These are phyloP conservation scores for Hippophae gyantsensis DNA, from an alignment of 306 rosid genomes.

Conservation along the genomic window DNA sequence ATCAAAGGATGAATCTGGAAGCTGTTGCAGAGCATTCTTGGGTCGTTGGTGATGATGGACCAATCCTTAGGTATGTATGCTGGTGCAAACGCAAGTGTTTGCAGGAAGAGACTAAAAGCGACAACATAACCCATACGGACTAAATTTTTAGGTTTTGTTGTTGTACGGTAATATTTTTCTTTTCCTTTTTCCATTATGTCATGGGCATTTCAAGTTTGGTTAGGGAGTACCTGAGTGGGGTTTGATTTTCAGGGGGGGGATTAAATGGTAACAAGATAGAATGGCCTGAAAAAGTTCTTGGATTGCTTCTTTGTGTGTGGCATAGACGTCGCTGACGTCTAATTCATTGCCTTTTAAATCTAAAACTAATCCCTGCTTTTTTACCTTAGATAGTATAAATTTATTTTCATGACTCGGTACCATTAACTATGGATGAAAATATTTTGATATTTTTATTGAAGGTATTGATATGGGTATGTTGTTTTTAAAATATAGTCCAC, in stretches of 20 bases:
- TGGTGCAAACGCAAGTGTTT: conserved; percentile 67
- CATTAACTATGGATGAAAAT: too few relatives aligned
- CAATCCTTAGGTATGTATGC: conserved; percentile 51
- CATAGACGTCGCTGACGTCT: too few relatives aligned
- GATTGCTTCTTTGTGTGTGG: conserved; percentile 5
- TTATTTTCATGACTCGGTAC: too few relatives aligned
- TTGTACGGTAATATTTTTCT: conserved; percentile 27
- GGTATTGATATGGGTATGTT: too few relatives aligned
- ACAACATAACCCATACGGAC: conserved; percentile 24
- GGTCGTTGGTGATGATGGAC: conserved; percentile 76
- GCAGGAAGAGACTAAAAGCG: conserved; percentile 31
- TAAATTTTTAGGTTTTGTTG: conserved; percentile 24
- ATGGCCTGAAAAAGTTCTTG: not conserved
- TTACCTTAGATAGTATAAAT: too few relatives aligned
- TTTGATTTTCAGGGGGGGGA: too few relatives aligned
- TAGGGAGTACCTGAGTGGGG: not conserved
- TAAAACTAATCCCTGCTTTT: too few relatives aligned
- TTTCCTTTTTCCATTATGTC: not conserved
- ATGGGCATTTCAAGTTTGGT: conserved; percentile 8
- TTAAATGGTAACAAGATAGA: too few relatives aligned
- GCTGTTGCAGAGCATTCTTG: conserved; percentile 58
- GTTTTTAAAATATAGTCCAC: too few relatives aligned
- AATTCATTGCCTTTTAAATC: too few relatives aligned
- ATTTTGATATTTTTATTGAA: too few relatives aligned
- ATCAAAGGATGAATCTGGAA: conserved; percentile 52